phyloP scores from a whole-genome alignment of 768 basidiomycete species.

The Auriculariales sp. region DNA sequence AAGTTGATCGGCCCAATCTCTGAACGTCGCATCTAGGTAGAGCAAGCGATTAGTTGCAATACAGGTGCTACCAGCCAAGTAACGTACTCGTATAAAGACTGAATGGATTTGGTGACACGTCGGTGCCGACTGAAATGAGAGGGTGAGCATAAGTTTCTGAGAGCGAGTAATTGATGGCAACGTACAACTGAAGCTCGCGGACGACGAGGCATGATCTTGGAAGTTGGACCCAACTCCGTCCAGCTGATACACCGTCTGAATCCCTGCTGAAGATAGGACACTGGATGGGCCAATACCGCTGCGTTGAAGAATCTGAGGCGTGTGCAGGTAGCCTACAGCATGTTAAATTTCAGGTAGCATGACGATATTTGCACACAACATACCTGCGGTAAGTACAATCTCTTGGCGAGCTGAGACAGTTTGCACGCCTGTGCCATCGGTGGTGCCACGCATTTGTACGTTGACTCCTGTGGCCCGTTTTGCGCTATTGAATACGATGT shows the following conservation, averaged over 20 bases:
- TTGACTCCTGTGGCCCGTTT: neutral
- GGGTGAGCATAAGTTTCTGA: neutral
- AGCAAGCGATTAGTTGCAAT: too few species aligned
- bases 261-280: neutral
- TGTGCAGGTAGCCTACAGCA: constrained; percentile 1
- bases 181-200: neutral
- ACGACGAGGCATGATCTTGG: neutral
- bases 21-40: neutral
- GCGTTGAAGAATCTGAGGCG: constrained; percentile 4
- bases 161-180: neutral
- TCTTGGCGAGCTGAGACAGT: neutral
- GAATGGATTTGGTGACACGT: neutral
- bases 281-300: neutral
- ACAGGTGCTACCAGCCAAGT: too few species aligned
- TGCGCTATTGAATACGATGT: neutral
- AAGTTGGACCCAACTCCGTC: constrained; percentile 3
- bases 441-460: neutral
- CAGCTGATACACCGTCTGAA: neutral
- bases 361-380: too few species aligned
- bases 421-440: neutral
- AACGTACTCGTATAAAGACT: too few species aligned
- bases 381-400: neutral
- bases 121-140: neutral
- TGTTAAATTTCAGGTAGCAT: too few species aligned
- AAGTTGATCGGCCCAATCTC: neutral